Percentiles rank a stretch among this genome's conserved stretches.
These are phyloP conservation scores for Typha latifolia DNA, from an alignment of 176 grass and related monocot species.

Conservation along the genomic window DNA sequence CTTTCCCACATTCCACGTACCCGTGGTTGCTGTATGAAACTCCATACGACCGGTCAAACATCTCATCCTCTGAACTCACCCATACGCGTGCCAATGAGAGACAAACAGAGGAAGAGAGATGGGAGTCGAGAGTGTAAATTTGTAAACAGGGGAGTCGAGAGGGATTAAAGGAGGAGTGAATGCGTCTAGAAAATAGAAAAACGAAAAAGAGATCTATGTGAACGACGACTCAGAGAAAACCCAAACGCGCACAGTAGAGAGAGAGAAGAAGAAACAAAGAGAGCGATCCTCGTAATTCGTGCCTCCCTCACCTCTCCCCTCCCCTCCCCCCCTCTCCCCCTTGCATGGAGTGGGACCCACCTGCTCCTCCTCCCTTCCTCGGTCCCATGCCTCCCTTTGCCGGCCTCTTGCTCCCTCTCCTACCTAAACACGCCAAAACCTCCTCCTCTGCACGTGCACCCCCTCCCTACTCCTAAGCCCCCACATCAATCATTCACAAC, in stretches of 20 bases:
- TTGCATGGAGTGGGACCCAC: not conserved
- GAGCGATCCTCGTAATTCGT: not conserved
- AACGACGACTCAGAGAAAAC: not conserved
- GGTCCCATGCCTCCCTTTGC: constrained; percentile 2
- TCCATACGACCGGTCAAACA: too few species aligned
- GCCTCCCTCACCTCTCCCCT: too few species aligned
- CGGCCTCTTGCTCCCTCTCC: not conserved
- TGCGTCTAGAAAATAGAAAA: not conserved
- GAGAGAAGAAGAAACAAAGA: not conserved
- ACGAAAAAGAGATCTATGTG: not conserved
- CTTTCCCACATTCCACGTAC: too few species aligned
- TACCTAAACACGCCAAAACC: not conserved
- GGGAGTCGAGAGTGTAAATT: constrained; percentile 1
- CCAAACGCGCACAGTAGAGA: not conserved
- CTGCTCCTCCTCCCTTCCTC: too few species aligned
- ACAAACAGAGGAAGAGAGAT: not conserved
- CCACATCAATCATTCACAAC: not conserved
- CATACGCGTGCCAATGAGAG: not conserved
- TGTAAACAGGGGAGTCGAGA: constrained; percentile 1
- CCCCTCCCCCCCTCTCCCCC: too few species aligned
- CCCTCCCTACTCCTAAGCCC: not conserved
- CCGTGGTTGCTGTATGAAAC: too few species aligned
- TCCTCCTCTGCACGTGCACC: not conserved
- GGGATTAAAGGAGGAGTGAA: constrained; percentile 1
- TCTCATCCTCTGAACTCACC: too few species aligned